These are phyloP conservation scores for Achaetomium macrosporum DNA, from an alignment of 2,329 filamentous ascomycete genomes.

Conservation along the genomic window DNA sequence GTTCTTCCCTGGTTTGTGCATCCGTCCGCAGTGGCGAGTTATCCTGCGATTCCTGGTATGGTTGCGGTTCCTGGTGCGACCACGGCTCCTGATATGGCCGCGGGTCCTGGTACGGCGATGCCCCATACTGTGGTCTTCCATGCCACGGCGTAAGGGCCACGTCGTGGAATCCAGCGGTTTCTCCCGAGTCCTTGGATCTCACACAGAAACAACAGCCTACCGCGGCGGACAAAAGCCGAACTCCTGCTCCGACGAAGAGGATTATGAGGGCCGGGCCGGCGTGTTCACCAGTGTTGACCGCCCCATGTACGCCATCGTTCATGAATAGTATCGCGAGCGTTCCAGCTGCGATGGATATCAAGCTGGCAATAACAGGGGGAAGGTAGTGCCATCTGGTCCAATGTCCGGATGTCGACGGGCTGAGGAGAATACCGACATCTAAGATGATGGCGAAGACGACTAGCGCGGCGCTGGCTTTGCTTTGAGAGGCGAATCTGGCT, in stretches of 20 bases:
- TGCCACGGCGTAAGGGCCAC: background rate
- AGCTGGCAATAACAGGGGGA: background rate
- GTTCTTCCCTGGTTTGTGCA: no score
- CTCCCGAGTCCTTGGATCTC: no score
- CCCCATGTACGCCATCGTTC: slow-evolving; percentile 11
- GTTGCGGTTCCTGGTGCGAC: no score
- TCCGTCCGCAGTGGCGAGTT: no score
- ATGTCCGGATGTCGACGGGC: background rate
- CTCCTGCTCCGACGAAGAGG: slow-evolving; percentile 9
- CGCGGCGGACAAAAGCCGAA: background rate
- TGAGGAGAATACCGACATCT: background rate
- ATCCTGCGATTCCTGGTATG: no score
- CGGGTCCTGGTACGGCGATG: no score
- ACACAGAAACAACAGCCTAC: background rate
- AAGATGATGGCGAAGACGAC: slow-evolving; percentile 9
- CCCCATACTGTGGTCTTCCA: background rate
- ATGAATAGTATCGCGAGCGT: slow-evolving; percentile 7
- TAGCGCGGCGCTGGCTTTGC: slow-evolving; percentile 10
- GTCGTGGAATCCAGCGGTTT: no score
- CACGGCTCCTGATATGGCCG: no score
- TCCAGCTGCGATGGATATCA: slow-evolving; percentile 6
- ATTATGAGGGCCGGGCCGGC: slow-evolving; percentile 7
- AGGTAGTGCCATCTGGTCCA: no score
- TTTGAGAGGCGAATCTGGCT: background rate
- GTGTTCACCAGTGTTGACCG: background rate